These are phyloP conservation scores for Eucalyptus decipiens DNA, from an alignment of 345 rosid genomes.

Conservation along the genomic window DNA sequence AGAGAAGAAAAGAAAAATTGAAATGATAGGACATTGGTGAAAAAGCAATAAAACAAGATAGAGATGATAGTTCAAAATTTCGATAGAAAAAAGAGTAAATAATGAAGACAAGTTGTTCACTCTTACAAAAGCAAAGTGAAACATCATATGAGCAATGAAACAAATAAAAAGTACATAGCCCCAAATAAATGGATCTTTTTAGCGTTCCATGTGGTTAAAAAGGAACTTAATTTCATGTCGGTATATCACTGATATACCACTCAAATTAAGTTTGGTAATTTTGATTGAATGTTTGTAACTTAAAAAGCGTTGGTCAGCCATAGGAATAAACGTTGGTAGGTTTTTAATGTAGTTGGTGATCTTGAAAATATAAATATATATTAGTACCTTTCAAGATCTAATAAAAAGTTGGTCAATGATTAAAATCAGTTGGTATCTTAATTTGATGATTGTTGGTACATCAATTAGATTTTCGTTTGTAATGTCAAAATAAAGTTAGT, in stretches of 20 bases:
- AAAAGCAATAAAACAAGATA: no score
- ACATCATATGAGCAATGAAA: rapidly evolving
- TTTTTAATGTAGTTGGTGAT: background rate
- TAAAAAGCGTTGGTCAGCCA: background rate
- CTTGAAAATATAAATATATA: background rate
- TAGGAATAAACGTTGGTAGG: rapidly evolving
- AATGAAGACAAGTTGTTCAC: no score
- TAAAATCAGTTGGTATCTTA: no score
- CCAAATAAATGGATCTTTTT: background rate
- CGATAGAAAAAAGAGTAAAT: no score
- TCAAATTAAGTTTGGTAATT: background rate
- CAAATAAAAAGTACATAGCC: rapidly evolving
- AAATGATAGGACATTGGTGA: rapidly evolving
- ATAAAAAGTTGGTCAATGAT: background rate
- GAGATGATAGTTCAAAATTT: no score
- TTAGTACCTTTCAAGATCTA: no score
- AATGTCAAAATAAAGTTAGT: background rate
- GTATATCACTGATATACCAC: background rate
- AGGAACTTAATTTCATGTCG: rapidly evolving
- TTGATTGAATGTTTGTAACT: background rate
- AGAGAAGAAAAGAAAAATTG: rapidly evolving
- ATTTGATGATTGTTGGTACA: background rate
- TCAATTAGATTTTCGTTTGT: background rate
- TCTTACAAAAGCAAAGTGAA: background rate
- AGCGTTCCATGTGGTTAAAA: rapidly evolving